These are phyloP conservation scores for Biscutella laevigata DNA, from an alignment of 441 rosid genomes.

Conservation along the genomic window DNA sequence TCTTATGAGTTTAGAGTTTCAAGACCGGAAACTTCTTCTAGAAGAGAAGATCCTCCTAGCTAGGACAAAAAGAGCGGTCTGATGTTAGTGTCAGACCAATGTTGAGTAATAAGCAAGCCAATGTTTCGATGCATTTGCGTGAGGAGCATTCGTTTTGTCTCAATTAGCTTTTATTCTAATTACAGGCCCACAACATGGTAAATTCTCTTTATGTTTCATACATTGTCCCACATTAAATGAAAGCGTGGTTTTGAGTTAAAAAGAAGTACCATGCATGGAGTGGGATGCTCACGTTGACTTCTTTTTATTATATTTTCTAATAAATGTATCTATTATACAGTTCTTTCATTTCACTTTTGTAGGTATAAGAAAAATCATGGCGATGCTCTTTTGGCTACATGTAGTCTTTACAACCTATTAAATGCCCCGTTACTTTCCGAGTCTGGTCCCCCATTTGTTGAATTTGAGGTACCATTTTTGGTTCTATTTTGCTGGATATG, in stretches of 20 bases:
- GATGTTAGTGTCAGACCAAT: too few species aligned
- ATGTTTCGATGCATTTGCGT: slow-evolving; percentile 47
- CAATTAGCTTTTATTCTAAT: too few species aligned
- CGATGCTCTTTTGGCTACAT: slow-evolving; percentile 70
- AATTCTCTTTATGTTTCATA: slow-evolving; percentile 6
- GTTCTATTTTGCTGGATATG: neutral
- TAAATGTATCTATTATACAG: slow-evolving; percentile 15
- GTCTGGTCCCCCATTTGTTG: slow-evolving; percentile 97
- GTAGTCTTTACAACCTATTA: slow-evolving; percentile 74
- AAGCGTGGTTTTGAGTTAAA: neutral
- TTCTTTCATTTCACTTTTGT: slow-evolving; percentile 12
- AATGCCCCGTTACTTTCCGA: slow-evolving; percentile 74
- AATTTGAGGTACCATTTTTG: slow-evolving; percentile 64
- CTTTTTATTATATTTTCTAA: neutral
- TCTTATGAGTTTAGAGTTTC: too few species aligned
- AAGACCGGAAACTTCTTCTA: too few species aligned
- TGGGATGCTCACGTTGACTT: neutral
- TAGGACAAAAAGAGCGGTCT: too few species aligned
- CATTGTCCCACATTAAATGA: neutral
- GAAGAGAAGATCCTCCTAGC: too few species aligned
- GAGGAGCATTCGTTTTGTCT: slow-evolving; percentile 43
- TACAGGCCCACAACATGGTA: too few species aligned
- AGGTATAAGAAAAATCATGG: slow-evolving; percentile 87
- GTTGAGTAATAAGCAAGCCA: slow-evolving; percentile 57
- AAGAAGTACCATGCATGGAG: neutral